Base-by-base conservation (phyloP, 495 filamentous ascomycete genomes). In the Hypoxylon fuscum region DNA sequence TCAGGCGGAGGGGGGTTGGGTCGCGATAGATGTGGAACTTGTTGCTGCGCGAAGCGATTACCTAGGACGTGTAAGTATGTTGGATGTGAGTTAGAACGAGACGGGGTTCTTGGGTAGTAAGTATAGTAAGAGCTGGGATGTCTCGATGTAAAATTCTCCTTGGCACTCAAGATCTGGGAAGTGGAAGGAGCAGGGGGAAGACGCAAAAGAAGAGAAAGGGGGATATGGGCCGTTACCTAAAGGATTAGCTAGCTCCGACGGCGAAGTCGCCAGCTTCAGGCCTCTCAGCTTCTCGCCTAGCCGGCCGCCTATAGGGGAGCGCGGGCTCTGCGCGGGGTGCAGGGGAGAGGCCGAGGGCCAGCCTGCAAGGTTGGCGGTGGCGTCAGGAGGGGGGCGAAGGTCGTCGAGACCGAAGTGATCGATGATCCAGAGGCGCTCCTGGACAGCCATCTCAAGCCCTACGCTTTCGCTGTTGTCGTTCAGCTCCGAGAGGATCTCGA, bases 361-460 rank as follows among this genome's bases (percentile, higher is more conserved):
- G 51, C 56, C 52, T 44, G 59, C 58, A 31, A 3, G 9, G 45
- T 55, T 53, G 49, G 59, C 27, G 56, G 44, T 59, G 5, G 72
- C 55, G 29, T 66, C 58, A 12, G 45, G 46, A 18, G 38, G 34
- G 14, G 27, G 44, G 1, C 54, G 53, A 0, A 72, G 63, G 15
- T 64, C 55, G 63, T 70, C 73, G 1, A 93, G 78, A 0, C 90
- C 90, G 71, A 93, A 95, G 61, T 92, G 89, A 23, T 83, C 74
- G 70, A 91, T 85, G 35, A 96, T 89, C 90, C 90, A 93, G 53
- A 88, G 84, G 59, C 88, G 89, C 71, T 96, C 91, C 49, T 90
- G 84, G 25, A 89, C 66, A 0, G 88, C 90, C 90, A 96, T 93
- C 62, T 89, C 85, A 42, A 93, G 74, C 3, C 88, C 91, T 18